Base-by-base conservation (phyloP, 148 eudicot genomes). In the Nepenthes mirabilis region DNA sequence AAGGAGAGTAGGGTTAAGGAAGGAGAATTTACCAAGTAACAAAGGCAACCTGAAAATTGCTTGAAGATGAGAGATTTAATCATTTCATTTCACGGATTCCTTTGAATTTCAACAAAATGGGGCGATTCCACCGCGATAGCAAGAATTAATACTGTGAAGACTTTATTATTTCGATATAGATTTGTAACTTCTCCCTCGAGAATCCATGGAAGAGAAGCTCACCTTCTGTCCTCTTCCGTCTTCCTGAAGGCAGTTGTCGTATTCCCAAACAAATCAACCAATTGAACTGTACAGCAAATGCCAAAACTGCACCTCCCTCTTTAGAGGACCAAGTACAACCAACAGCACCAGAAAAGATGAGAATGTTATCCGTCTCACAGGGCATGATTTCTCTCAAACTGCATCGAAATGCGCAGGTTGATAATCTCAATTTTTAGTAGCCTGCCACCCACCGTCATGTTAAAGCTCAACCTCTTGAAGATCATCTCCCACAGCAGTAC, bases 401-500 rank as follows among this genome's bases (percentile, higher is more conserved):
- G 50, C 34, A 63, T 37, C 14, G 5, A 34, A 51, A 43, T 63
- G 53, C 37, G 37, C 63, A 23, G 23, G 23, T 23, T 23, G 23
- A 23, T 23, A 23, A 23, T 23, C 23, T 23, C 23, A 23, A 23
- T 23, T 23, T 23, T 23, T 23, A 62, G 6, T 43, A 62, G 45
- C 51, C 58, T 37, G 1, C 47, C 36, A 34, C 33, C 12, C 43
- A 36, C 59, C 68, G 23, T 55, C 64, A 32, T 55, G 35, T 70
- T 51, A 67, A 58, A 74, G 66, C 14, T 73, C 69, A 43, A 73
- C 77, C 11, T 60, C 72, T 35, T 69, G 66, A 54, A 69, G 78
- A 34, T 69, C 77, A 37, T 69, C 74, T 13, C 52, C 40, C 43
- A 23, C 23, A 34, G 54, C 13, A 9, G 53, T 13, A 43, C 60